Evolutionary conservation across 208 protist genomes (phyloP), one percentile per base, ranked within the genome.

Genomic region (Phytomonas sp.): DNA sequence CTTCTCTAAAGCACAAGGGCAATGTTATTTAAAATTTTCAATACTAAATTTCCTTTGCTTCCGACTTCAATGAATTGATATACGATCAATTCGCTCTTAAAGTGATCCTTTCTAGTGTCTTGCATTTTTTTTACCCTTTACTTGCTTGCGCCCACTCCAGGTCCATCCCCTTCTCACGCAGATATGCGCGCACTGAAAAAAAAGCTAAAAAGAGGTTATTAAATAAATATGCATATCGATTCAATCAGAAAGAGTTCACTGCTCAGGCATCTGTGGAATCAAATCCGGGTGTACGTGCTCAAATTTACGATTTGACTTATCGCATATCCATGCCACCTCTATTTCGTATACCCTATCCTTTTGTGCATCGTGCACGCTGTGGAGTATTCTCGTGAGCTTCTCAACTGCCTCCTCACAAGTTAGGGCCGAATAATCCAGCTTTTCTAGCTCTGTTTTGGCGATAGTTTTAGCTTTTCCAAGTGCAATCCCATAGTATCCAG

Each of bases 381-480:
- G 78, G 29, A 96, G 84, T 72, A 99, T 98, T 68, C 90, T 88
- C n/a, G 93, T 91, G 60, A 99, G 77, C 78, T 97, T 93, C 66
- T 85, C 83, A 60, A 99, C 82, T 23, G 97, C 98, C 79, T 99
- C 97, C 6, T 81, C 76, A 66, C 88, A 95, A 1, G 97, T 99
- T 40, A 99, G 75, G 56, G 84, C 91, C 13, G 68, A 56, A 56
- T 99, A 96, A 68, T 99, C 87, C 29, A 99, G 78, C 79, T 99
- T 99, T 89, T 99, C 98, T 17, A 99, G 74, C 82, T 99, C 98
- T 32, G 97, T 98, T 76, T 99, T 99, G n/a, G 98, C 98, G 11
- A 97, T 86, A 56, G 97, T 96, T 81, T 98, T 99, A 20, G 87
- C 97, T 80, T 99, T 99, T 26, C 98, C 98, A n/a, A 98, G 80